These are phyloP conservation scores for Flueggea neowawraea DNA, from an alignment of 441 rosid species.

Conservation along the genomic window DNA sequence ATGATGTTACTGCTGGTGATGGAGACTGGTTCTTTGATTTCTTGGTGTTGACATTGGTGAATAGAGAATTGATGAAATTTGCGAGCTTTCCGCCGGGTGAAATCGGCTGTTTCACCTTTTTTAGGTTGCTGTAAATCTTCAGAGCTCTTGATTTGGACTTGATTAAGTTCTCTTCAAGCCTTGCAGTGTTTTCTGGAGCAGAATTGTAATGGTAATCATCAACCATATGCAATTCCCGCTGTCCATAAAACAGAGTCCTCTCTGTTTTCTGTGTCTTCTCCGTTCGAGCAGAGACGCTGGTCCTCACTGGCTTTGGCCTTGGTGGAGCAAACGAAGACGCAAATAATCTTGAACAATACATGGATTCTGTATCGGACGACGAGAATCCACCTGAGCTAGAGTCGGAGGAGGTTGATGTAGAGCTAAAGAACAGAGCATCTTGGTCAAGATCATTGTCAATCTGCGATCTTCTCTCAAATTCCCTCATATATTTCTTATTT, in stretches of 20 bases:
- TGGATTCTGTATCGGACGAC: slow-evolving; percentile 68
- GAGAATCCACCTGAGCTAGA: slow-evolving; percentile 70
- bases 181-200: slow-evolving; percentile 27
- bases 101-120: slow-evolving; percentile 81
- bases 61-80: slow-evolving; percentile 73
- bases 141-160: slow-evolving; percentile 56
- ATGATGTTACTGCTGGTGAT: slow-evolving; percentile 7
- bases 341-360: slow-evolving; percentile 31
- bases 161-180: slow-evolving; percentile 31
- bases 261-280: slow-evolving; percentile 42
- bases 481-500: slow-evolving; percentile 14
- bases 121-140: slow-evolving; percentile 51
- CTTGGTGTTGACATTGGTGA: slow-evolving; percentile 43
- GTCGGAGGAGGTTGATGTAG: slow-evolving; percentile 65
- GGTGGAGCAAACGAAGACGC: slow-evolving; percentile 36
- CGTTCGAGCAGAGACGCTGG: slow-evolving; percentile 23
- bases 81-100: slow-evolving; percentile 82
- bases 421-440: slow-evolving; percentile 47
- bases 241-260: slow-evolving; percentile 43
- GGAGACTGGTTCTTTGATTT: slow-evolving; percentile 34
- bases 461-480: slow-evolving; percentile 23
- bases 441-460: slow-evolving; percentile 33
- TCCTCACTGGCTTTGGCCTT: slow-evolving; percentile 53
- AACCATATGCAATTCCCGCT: slow-evolving; percentile 30
- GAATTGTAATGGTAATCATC: slow-evolving; percentile 36